These are phyloP conservation scores for Xylaria sp. DNA, from an alignment of 2,329 filamentous ascomycete genomes.

Conservation along the genomic window DNA sequence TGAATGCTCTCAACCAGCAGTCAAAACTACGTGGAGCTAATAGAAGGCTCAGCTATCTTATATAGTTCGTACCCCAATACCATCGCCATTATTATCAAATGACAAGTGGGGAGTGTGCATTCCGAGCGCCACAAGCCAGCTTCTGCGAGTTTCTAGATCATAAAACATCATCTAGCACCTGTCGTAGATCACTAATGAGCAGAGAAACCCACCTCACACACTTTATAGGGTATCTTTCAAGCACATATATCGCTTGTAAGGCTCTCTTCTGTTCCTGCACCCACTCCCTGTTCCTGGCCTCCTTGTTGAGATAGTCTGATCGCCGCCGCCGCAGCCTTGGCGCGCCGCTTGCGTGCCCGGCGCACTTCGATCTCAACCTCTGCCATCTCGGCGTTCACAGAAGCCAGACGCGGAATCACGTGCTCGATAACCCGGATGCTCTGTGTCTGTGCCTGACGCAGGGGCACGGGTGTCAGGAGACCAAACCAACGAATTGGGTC, in stretches of 20 bases:
- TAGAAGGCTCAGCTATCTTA: background rate
- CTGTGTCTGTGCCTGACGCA: slow-evolving; percentile 67
- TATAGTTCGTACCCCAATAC: background rate
- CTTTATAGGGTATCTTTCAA: background rate
- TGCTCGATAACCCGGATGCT: slow-evolving; percentile 67
- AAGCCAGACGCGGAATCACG: slow-evolving; percentile 66
- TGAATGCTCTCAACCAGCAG: background rate
- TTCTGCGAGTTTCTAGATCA: background rate
- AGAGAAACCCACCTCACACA: background rate
- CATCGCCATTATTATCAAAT: background rate
- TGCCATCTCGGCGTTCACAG: slow-evolving; percentile 69
- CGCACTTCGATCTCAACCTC: slow-evolving; percentile 75
- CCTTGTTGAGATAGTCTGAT: slow-evolving; percentile 37
- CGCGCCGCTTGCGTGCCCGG: slow-evolving; percentile 65
- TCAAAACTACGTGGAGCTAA: background rate
- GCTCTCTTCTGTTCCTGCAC: slow-evolving; percentile 7
- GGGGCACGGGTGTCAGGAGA: slow-evolving; percentile 61
- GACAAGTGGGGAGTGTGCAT: background rate
- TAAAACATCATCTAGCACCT: background rate
- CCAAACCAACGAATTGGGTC: slow-evolving; percentile 71
- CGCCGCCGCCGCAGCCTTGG: slow-evolving; percentile 56
- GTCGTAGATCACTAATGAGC: background rate
- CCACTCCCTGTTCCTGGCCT: slow-evolving; percentile 8
- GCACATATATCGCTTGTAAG: background rate
- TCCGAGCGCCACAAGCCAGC: background rate